Evolutionary conservation across 306 rosid genomes (phyloP).

Genomic region (Hippophae gyantsensis): DNA sequence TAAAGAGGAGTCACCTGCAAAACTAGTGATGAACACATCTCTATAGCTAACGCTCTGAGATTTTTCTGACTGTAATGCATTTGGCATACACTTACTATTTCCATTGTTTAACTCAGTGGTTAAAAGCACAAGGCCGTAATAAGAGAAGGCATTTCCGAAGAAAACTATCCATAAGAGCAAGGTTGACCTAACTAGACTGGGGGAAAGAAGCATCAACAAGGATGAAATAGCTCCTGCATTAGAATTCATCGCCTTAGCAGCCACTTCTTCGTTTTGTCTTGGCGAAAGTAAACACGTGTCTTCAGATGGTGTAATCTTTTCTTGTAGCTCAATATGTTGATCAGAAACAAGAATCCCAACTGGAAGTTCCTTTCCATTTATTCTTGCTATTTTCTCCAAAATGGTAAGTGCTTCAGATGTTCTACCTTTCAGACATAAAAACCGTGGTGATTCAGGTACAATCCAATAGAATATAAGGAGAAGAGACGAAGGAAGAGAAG

Average conservation of each 20-base stretch:
- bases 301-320: slow-evolving; percentile 38
- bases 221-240: slow-evolving; percentile 45
- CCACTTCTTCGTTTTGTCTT: slow-evolving; percentile 19
- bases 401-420: slow-evolving; percentile 56
- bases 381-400: slow-evolving; percentile 79
- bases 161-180: slow-evolving; percentile 86
- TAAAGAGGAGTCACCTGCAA: slow-evolving; percentile 56
- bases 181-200: slow-evolving; percentile 59
- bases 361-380: slow-evolving; percentile 67
- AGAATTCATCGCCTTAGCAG: slow-evolving; percentile 30
- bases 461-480: slow-evolving; percentile 72
- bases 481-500: slow-evolving; percentile 71
- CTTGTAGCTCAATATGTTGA: slow-evolving; percentile 35
- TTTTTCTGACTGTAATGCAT: slow-evolving; percentile 30
- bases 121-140: slow-evolving; percentile 92
- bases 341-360: slow-evolving; percentile 68
- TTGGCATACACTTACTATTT: slow-evolving; percentile 40
- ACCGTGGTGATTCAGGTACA: slow-evolving; percentile 91
- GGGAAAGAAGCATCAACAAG: slow-evolving; percentile 58
- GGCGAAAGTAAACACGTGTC: slow-evolving; percentile 49
- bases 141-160: slow-evolving; percentile 90
- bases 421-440: slow-evolving; percentile 64
- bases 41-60: slow-evolving; percentile 44
- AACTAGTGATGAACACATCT: slow-evolving; percentile 74
- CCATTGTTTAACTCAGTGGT: slow-evolving; percentile 68